Evolutionary conservation across 2,329 filamentous ascomycete species (phyloP).

Genomic region (Hypoxylon sp.): DNA sequence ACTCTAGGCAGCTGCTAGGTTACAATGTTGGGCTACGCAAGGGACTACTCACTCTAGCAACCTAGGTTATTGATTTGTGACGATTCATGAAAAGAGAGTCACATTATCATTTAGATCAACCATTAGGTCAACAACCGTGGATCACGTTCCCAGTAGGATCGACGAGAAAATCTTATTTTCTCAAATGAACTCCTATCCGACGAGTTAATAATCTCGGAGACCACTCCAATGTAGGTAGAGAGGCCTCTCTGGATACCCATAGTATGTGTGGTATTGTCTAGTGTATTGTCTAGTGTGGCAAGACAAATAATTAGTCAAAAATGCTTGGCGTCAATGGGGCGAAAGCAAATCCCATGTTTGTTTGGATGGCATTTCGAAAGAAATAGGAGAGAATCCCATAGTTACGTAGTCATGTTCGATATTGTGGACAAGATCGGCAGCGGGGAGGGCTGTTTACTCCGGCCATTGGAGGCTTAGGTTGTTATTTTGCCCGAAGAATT

Average conservation of each 20-base stretch:
- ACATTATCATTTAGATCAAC: conserved; percentile 5
- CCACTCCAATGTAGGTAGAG: neutral
- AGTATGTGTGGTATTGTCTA: neutral
- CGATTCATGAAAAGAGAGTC: conserved; percentile 5
- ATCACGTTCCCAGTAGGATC: conserved; percentile 9
- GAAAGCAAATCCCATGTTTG: conserved; percentile 42
- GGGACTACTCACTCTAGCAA: conserved; percentile 9
- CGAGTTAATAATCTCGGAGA: conserved; percentile 3
- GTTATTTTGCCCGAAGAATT: conserved; percentile 21
- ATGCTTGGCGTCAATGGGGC: conserved; percentile 35
- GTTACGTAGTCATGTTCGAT: neutral
- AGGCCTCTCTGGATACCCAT: neutral
- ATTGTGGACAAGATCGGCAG: conserved; percentile 39
- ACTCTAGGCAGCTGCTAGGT: neutral
- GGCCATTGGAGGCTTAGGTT: neutral
- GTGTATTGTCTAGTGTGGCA: conserved; percentile 1
- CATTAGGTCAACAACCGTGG: neutral
- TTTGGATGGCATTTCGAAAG: conserved; percentile 43
- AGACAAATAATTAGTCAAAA: conserved; percentile 33
- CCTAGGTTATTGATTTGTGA: conserved; percentile 14
- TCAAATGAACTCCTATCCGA: neutral
- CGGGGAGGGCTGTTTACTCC: conserved; percentile 25
- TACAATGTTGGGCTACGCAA: conserved; percentile 14
- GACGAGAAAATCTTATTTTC: conserved; percentile 8
- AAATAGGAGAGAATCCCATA: conserved; percentile 39